Base-by-base conservation (phyloP, 352 stramenopile genomes). In the Phytopythium mirpurense region DNA sequence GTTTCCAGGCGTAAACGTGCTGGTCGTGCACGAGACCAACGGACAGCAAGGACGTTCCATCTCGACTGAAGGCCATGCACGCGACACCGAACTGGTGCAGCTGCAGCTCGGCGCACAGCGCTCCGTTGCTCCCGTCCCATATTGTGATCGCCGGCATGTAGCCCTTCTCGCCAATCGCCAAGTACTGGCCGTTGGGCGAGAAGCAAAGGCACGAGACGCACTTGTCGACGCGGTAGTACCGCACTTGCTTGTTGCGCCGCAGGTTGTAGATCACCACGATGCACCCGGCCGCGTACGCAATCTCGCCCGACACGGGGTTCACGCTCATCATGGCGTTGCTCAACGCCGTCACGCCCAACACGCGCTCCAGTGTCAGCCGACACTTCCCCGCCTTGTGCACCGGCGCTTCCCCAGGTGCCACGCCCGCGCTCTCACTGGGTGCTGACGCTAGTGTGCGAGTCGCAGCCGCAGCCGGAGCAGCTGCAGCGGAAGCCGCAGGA, bases 251-350 rank as follows among this genome's bases (percentile, higher is more conserved):
- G 64, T 94, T 87, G 35, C 84, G 64, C 0, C 82, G 66, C 26
- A 91, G 54, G 65, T 90, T 93, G 77, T 95, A 96, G 42, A 96
- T 76, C n/a, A 96, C 87, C 45, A 96, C 87, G 40, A 95, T 90
- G 57, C 83, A 93, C 9, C 87, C 87, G 4, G 87, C 86, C 5
- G 84, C 68, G 60, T 93, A 96, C 48, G 86, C 87, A 56, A 93
- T 72, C 64, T 96, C 84, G 8, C 82, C 80, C 10, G 78, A 90
- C 37, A 77, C 73, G 16, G 72, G 73, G 53, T 90, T 91, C 24
- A 94, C 80, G 4, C 74, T 76, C 44, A 94, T 62, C 69, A 83
- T 81, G 9, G 75, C 67, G 43, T 94, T 94, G 60, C 74, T 89
- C 1, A 79, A 60, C 32, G 76, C 78, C 6, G 83, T 92, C 12